phyloP scores from a whole-genome alignment of 163 green algal genomes.

The Volvox carteri region DNA sequence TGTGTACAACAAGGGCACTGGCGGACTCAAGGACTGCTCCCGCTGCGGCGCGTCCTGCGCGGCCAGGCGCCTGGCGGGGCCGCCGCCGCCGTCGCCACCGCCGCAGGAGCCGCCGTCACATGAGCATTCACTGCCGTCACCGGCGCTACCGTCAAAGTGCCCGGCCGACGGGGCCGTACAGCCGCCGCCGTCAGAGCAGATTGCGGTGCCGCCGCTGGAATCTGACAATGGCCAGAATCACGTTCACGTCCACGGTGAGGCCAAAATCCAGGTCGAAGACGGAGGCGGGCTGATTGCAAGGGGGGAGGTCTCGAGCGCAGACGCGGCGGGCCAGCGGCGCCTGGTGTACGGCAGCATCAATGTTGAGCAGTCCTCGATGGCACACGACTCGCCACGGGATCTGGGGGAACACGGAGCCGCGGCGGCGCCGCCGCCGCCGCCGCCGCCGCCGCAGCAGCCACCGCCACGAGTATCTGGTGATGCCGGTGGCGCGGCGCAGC shows the following conservation, averaged over 20 bases:
- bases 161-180: too few species aligned
- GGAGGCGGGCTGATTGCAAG: background rate
- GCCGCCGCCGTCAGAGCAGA: too few species aligned
- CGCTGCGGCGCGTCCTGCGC: background rate
- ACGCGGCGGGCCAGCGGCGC: background rate
- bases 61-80: background rate
- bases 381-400: too few species aligned
- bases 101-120: background rate
- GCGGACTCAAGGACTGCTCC: slow-evolving; percentile 27
- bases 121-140: background rate
- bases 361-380: background rate
- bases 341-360: slow-evolving; percentile 6
- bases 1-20: slow-evolving; percentile 28
- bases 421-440: background rate
- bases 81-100: background rate
- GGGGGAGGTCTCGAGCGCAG: background rate
- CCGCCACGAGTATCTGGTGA: too few species aligned
- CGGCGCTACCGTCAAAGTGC: too few species aligned
- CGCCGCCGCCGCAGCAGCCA: too few species aligned
- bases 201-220: too few species aligned
- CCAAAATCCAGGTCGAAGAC: background rate
- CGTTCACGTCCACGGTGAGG: too few species aligned
- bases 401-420: too few species aligned
- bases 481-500: too few species aligned
- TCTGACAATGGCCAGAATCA: too few species aligned